These are phyloP conservation scores for Ogataea paraovalis DNA, from an alignment of 805 yeast species.

Conservation along the genomic window DNA sequence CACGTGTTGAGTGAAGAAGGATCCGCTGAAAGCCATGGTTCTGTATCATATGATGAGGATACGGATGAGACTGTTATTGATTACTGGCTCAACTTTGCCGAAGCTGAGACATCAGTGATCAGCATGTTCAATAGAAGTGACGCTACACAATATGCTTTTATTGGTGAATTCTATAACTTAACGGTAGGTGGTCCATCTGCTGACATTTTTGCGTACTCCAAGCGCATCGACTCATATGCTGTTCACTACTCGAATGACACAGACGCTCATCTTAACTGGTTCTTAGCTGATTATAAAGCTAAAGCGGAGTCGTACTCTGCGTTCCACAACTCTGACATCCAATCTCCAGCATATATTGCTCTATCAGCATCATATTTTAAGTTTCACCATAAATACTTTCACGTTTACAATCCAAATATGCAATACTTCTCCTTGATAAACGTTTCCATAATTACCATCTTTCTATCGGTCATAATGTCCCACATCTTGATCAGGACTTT, in stretches of 20 bases:
- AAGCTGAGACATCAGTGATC: neutral
- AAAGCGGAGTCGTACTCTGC: neutral
- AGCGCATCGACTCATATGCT: neutral
- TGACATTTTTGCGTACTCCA: neutral
- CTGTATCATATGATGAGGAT: neutral
- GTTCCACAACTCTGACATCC: neutral
- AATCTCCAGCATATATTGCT: neutral
- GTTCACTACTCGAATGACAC: neutral
- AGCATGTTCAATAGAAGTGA: neutral
- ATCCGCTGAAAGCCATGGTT: neutral
- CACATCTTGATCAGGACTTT: slow-evolving; percentile 77
- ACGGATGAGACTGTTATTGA: neutral
- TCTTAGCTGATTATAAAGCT: neutral
- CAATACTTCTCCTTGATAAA: slow-evolving; percentile 94
- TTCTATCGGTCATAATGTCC: slow-evolving; percentile 71
- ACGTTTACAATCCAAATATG: slow-evolving; percentile 85
- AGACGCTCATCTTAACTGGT: neutral
- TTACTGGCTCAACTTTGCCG: neutral
- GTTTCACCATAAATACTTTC: slow-evolving; percentile 66
- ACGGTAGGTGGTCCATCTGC: neutral
- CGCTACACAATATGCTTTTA: neutral
- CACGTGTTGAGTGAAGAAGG: neutral
- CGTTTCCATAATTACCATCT: slow-evolving; percentile 75
- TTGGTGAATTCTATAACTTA: neutral
- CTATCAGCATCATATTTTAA: neutral